phyloP scores from a whole-genome alignment of 2,329 filamentous ascomycete genomes.

The Cadophora malorum region DNA sequence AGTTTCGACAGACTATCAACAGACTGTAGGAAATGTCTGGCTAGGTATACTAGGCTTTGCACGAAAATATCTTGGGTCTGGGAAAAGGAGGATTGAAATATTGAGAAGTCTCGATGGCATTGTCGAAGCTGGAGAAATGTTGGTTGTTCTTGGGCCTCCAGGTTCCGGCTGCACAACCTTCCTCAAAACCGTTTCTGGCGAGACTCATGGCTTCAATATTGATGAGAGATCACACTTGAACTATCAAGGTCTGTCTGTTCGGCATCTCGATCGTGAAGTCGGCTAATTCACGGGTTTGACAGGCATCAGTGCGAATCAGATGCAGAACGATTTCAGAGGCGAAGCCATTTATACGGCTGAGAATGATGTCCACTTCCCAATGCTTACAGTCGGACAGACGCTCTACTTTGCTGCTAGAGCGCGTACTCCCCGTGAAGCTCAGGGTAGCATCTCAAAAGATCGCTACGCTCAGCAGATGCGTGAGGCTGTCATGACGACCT shows the following conservation, averaged over 20 bases:
- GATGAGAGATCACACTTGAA: slow-evolving; percentile 59
- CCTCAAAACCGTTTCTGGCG: slow-evolving; percentile 61
- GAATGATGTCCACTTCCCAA: slow-evolving; percentile 76
- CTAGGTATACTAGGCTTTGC: slow-evolving; percentile 53
- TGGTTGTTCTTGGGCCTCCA: slow-evolving; percentile 72
- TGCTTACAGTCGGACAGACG: slow-evolving; percentile 77
- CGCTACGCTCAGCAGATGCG: slow-evolving; percentile 58
- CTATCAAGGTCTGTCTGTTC: slow-evolving; percentile 62
- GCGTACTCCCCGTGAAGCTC: slow-evolving; percentile 68
- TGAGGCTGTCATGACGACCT: slow-evolving; percentile 70
- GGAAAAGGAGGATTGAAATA: slow-evolving; percentile 59
- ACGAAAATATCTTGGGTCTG: slow-evolving; percentile 58
- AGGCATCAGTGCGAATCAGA: slow-evolving; percentile 59
- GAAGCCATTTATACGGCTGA: slow-evolving; percentile 79
- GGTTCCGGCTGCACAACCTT: slow-evolving; percentile 69
- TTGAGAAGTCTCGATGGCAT: slow-evolving; percentile 70
- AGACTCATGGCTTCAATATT: slow-evolving; percentile 63
- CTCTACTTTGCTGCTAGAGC: slow-evolving; percentile 75
- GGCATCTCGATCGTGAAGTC: too few species aligned
- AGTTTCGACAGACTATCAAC: slow-evolving; percentile 73
- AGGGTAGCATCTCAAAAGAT: slow-evolving; percentile 64
- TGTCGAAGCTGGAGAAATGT: slow-evolving; percentile 67
- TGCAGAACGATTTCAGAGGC: slow-evolving; percentile 66
- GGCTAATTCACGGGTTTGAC: too few species aligned
- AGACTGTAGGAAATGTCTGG: slow-evolving; percentile 67